Conservation (phyloP, 2,329 filamentous ascomycete species). For the Sclerotinia spermophila region DNA sequence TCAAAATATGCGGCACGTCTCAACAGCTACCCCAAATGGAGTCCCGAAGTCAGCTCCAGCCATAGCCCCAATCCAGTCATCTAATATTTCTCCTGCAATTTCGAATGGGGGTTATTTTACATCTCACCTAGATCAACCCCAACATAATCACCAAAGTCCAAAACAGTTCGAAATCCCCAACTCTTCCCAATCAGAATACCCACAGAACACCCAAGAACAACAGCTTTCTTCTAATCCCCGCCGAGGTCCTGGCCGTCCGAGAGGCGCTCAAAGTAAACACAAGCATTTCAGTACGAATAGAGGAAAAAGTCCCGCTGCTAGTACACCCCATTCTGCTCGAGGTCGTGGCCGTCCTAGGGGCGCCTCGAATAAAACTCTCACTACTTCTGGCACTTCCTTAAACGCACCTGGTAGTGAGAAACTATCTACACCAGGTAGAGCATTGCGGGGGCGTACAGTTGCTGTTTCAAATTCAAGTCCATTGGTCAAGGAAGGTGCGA, state of each 20-base stretch:
- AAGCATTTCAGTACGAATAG: background rate
- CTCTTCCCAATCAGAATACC: background rate
- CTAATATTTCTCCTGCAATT: background rate
- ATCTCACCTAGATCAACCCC: background rate
- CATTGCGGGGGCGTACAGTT: background rate
- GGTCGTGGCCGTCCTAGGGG: background rate
- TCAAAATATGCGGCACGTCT: background rate
- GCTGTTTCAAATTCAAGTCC: background rate
- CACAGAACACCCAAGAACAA: background rate
- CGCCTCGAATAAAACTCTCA: background rate
- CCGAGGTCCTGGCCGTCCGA: slow-evolving; percentile 1
- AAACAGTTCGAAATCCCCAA: background rate
- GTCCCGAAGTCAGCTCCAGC: slow-evolving; percentile 1
- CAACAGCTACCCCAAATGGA: background rate
- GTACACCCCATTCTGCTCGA: background rate
- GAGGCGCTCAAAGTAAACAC: background rate
- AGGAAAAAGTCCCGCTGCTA: background rate
- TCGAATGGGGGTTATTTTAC: background rate
- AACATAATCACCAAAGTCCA: background rate
- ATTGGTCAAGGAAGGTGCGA: background rate
- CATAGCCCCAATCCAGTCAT: background rate
- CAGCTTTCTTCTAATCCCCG: background rate
- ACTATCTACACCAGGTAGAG: background rate
- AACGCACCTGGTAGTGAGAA: background rate
- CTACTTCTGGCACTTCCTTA: background rate